Base-by-base conservation (phyloP, 441 rosid genomes). In the Croton laevigatus region DNA sequence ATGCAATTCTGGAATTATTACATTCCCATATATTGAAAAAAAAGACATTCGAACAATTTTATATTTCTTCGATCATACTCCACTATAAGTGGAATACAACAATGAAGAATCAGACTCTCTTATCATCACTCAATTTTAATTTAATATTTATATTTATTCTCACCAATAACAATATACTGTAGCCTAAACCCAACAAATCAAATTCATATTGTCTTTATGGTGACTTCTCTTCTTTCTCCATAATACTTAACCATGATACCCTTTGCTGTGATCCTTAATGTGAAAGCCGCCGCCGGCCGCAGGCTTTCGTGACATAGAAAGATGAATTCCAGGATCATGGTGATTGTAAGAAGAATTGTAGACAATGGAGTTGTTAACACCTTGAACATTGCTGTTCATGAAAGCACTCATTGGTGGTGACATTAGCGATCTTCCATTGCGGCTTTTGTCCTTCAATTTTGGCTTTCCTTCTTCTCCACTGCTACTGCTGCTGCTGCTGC, bases 321-420 rank as follows among this genome's bases (percentile, higher is more conserved):
- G 83, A 71, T 87, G 98, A 66, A 87, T 88, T 6, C 98, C 97
- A 32, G 98, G 97, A 68, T 88, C 91, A 65, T 84, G 84, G 78
- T 86, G 85, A 61, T 74, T 75, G 78, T 83, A 86, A 2, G 86
- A 73, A 61, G 92, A 83, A 16, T 86, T 78, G 81, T 57, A 87
- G 44, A 91, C 70, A 22, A 93, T 80, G 5, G 98, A 93, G 78
- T 85, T 87, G 78, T 89, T 93, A 63, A 91, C 74, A 54, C 88
- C 87, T 81, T 93, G 96, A 59, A 89, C 98, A 27, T 89, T 91
- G 73, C 96, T 89, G 70, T 91, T 93, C 86, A 77, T 75, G 59
- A 66, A 88, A 51, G 88, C 81, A 22, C 68, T 82, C 87, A 75
- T 76, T 0, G 88, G 83, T 10, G 48, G 70, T 9, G 81, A 44